A percentile compares a stretch with the other conserved stretches of the same genome.
These are phyloP conservation scores for Saturnispora serradocipensis DNA, from an alignment of 805 yeast genomes.

Conservation along the genomic window DNA sequence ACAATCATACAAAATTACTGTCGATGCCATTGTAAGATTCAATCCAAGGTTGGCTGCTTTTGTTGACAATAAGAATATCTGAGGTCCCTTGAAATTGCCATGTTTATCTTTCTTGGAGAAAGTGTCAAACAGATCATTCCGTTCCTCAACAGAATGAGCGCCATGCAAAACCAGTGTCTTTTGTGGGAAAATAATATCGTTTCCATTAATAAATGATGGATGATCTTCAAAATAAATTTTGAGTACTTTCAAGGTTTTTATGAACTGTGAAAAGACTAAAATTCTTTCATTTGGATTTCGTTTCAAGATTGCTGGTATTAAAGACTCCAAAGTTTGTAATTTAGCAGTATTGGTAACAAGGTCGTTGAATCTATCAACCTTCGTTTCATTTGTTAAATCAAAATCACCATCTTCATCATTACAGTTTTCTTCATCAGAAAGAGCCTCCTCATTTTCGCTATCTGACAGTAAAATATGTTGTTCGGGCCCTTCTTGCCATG, in stretches of 20 bases:
- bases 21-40: conserved; percentile 77
- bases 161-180: conserved; percentile 45
- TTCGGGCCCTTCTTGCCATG: conserved; percentile 34
- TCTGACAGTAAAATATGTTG: background rate
- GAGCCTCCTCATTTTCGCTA: background rate
- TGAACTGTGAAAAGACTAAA: conserved; percentile 82
- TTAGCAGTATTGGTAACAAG: conserved; percentile 61
- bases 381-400: background rate
- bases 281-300: conserved; percentile 34
- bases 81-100: conserved; percentile 20
- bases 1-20: conserved; percentile 81
- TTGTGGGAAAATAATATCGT: conserved; percentile 32
- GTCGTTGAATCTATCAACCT: conserved; percentile 6
- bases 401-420: conserved; percentile 30
- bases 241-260: conserved; percentile 73
- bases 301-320: conserved; percentile 42
- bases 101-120: conserved; percentile 30
- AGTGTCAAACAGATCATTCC: conserved; percentile 52
- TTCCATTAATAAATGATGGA: conserved; percentile 1
- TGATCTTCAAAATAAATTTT: conserved; percentile 56
- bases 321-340: conserved; percentile 55
- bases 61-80: conserved; percentile 72
- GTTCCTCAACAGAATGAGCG: conserved; percentile 48
- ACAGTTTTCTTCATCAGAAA: background rate
- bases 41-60: conserved; percentile 94